phyloP scores from a whole-genome alignment of 176 grass and related monocot genomes.

The Carex cristatella region DNA sequence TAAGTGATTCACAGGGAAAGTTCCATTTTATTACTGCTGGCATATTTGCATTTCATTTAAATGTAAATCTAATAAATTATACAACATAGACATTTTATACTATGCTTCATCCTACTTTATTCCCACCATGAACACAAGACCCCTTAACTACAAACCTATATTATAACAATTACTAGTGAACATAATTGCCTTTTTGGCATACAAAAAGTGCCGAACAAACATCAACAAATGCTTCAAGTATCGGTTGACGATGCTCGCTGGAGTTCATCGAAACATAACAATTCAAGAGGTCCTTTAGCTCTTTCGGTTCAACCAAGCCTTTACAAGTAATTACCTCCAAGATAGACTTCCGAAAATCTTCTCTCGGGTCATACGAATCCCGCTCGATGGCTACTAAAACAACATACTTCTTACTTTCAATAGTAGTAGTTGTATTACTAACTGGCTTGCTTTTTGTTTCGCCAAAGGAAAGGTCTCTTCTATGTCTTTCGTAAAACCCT shows the following conservation, averaged over 20 bases:
- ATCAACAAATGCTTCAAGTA: slow-evolving; percentile 89
- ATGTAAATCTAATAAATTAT: neutral
- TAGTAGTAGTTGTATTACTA: neutral
- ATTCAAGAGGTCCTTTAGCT: slow-evolving; percentile 76
- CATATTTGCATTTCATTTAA: neutral
- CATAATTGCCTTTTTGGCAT: slow-evolving; percentile 1
- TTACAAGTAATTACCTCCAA: slow-evolving; percentile 73
- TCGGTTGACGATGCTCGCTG: slow-evolving; percentile 54
- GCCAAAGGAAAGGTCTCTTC: neutral
- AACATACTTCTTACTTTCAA: slow-evolving; percentile 31
- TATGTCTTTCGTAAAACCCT: neutral
- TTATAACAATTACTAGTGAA: neutral
- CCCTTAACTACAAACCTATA: neutral
- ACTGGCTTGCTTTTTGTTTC: neutral
- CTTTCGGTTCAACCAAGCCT: slow-evolving; percentile 62
- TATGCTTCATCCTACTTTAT: neutral
- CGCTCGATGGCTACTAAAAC: slow-evolving; percentile 69
- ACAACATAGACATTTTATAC: neutral
- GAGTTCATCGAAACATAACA: slow-evolving; percentile 86
- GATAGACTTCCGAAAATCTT: slow-evolving; percentile 74
- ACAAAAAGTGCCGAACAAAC: slow-evolving; percentile 71
- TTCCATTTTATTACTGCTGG: neutral
- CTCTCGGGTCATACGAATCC: slow-evolving; percentile 51
- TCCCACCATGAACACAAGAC: neutral
- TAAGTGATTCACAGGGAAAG: no score